These are phyloP conservation scores for Trichoderma hamatum DNA, from an alignment of 2,329 filamentous ascomycete genomes.

Conservation along the genomic window DNA sequence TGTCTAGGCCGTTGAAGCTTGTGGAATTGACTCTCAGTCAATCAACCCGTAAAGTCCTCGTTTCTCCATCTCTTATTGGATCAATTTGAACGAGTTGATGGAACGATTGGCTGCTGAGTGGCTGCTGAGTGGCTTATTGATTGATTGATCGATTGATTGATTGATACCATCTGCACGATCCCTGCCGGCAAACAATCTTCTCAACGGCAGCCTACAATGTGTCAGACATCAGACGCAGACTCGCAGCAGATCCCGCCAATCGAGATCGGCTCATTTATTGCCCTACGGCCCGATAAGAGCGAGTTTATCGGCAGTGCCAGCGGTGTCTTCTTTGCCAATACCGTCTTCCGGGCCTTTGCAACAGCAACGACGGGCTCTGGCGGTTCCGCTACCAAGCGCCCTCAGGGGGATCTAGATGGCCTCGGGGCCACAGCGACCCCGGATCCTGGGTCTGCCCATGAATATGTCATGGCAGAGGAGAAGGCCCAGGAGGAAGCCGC, in stretches of 20 bases:
- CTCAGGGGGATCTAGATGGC: slow-evolving; percentile 16
- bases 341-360: slow-evolving; percentile 21
- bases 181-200: not conserved
- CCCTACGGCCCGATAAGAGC: slow-evolving; percentile 24
- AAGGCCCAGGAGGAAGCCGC: slow-evolving; percentile 21
- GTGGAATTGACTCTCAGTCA: slow-evolving; percentile 4
- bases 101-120: not conserved
- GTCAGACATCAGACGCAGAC: slow-evolving; percentile 19
- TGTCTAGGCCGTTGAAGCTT: not conserved
- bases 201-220: not conserved
- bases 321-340: slow-evolving; percentile 22
- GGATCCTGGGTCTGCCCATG: slow-evolving; percentile 21
- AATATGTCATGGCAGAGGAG: slow-evolving; percentile 24
- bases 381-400: slow-evolving; percentile 10
- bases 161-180: not conserved
- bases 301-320: slow-evolving; percentile 24
- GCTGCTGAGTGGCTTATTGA: not conserved
- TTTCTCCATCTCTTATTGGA: not conserved
- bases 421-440: slow-evolving; percentile 13
- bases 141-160: not conserved
- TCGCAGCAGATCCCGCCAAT: slow-evolving; percentile 23
- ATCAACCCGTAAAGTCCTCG: not conserved
- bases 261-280: slow-evolving; percentile 26
- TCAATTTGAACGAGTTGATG: not conserved
- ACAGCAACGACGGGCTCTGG: slow-evolving; percentile 11